Percentiles rank a stretch among this genome's conserved stretches.
Evolutionary conservation across 129 eudicot genomes (phyloP).

Genomic region (Pittosporum tobira): DNA sequence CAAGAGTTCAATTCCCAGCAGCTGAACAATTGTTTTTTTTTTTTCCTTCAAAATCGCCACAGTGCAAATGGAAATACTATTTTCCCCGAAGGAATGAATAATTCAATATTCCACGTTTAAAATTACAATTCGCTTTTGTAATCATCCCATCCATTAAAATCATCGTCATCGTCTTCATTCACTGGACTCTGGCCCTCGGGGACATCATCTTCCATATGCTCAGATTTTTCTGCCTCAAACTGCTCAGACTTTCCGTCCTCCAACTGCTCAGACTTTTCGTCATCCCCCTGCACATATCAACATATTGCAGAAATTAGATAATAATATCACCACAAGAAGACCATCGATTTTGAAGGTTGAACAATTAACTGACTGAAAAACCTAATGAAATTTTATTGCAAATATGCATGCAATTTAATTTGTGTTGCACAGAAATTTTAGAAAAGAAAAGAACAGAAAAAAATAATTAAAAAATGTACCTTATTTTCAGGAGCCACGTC

Average conservation of each 20-base stretch:
- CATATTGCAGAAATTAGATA: background rate
- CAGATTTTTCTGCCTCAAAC: slow-evolving; percentile 17
- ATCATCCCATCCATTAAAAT: slow-evolving; percentile 34
- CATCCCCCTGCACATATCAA: slow-evolving; percentile 30
- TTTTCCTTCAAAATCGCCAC: too few species aligned
- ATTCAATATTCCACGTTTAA: too few species aligned
- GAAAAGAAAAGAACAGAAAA: background rate
- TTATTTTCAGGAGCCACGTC: slow-evolving; percentile 30
- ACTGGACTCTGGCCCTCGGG: slow-evolving; percentile 30
- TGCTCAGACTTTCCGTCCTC: slow-evolving; percentile 25
- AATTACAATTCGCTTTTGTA: slow-evolving; percentile 47
- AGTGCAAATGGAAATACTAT: too few species aligned
- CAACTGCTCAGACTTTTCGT: slow-evolving; percentile 14
- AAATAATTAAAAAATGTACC: slow-evolving; percentile 16
- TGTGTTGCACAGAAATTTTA: background rate
- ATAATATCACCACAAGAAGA: background rate
- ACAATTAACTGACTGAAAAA: background rate
- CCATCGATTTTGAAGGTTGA: background rate
- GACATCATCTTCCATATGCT: slow-evolving; percentile 14
- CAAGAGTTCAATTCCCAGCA: too few species aligned
- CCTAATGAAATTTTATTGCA: background rate
- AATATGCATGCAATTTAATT: background rate
- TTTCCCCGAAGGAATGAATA: too few species aligned
- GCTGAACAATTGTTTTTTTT: too few species aligned
- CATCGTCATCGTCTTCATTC: slow-evolving; percentile 48